Percentiles rank a stretch among this genome's conserved stretches.
phyloP scores from a whole-genome alignment of 495 filamentous ascomycete species.

The Endocarpon pusillum region DNA sequence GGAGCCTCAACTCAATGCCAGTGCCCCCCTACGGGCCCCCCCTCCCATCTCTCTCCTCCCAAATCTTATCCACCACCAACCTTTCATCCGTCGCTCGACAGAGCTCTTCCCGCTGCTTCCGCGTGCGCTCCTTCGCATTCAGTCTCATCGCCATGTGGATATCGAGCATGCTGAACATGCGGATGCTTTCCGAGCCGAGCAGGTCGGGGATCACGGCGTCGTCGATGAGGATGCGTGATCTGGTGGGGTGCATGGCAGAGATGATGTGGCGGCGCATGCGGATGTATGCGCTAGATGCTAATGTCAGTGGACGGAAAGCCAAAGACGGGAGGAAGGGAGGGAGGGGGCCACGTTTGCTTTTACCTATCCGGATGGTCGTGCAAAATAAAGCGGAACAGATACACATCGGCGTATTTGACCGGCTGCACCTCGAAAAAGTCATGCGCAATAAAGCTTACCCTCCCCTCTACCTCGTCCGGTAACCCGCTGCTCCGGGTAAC shows the following conservation, averaged over 20 bases:
- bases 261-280: not conserved
- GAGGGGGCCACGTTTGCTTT: conserved; percentile 26
- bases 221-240: conserved; percentile 5
- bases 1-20: not conserved
- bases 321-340: conserved; percentile 5
- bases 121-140: conserved; percentile 7
- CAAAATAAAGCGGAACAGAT: conserved; percentile 25
- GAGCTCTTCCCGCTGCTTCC: conserved; percentile 5
- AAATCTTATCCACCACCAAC: not conserved
- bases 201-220: conserved; percentile 7
- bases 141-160: conserved; percentile 9
- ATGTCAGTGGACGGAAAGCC: conserved; percentile 1
- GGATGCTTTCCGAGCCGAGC: not conserved
- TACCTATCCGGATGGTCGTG: conserved; percentile 24
- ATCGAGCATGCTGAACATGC: conserved; percentile 4
- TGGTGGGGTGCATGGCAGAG: conserved; percentile 4
- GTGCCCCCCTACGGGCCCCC: not conserved
- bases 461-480: too few relatives aligned
- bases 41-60: not conserved
- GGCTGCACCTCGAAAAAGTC: conserved; percentile 25
- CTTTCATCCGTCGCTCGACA: not conserved
- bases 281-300: not conserved
- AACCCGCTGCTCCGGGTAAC: too few relatives aligned
- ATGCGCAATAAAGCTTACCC: conserved; percentile 20
- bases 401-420: conserved; percentile 20